Evolutionary conservation across 2,329 filamentous ascomycete species (phyloP), one percentile per base, ranked within the genome.

Genomic region (Colletotrichum orbiculare): DNA sequence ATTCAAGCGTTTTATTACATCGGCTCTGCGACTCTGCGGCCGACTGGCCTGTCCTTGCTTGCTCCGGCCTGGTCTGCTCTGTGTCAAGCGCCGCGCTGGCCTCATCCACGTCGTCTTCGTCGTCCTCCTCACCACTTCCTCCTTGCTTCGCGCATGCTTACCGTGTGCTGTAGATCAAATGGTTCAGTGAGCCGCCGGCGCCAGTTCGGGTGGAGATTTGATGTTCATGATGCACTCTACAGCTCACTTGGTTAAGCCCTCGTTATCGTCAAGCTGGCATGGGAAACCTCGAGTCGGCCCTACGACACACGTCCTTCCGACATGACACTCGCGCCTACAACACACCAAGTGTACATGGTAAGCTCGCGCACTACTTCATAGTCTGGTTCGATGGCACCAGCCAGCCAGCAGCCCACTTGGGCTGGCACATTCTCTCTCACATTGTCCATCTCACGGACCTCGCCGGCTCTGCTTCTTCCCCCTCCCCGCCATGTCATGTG

Each of bases 381-480:
- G 58, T 37, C 46, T 25, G 42, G 38, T 60, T 25, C 25, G 4
- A 25, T 25, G 25, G 1, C 25, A 25, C 4, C 25, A 25, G 25
- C 25, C 25, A 25, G 25, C 48, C 49, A 60, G 38, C 49, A 60
- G 38, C 43, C 49, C 57, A 54, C 33, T 52, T 39, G 56, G 45
- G 38, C 50, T 64, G 61, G 42, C 61, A 64, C 56, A 54, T 49
- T 41, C 56, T 54, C 25, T 25, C 25, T 25, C 25, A 25, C 25
- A 25, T 25, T 25, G 25, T 25, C 25, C 57, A 60, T 48, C 57
- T 48, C 56, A 60, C 56, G 57, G 56, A 42, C 61, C 56, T 64
- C 56, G 43, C 49, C 45, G 42, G 56, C 43, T 37, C 25, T 17
- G 33, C 17, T 39, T n/a, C 38, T 13, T 35, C 42, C 25, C 25